Percentiles rank a stretch among this genome's conserved stretches.
Evolutionary conservation across 177 flowering plant genomes (phyloP).

Genomic region (Telopea speciosissima): DNA sequence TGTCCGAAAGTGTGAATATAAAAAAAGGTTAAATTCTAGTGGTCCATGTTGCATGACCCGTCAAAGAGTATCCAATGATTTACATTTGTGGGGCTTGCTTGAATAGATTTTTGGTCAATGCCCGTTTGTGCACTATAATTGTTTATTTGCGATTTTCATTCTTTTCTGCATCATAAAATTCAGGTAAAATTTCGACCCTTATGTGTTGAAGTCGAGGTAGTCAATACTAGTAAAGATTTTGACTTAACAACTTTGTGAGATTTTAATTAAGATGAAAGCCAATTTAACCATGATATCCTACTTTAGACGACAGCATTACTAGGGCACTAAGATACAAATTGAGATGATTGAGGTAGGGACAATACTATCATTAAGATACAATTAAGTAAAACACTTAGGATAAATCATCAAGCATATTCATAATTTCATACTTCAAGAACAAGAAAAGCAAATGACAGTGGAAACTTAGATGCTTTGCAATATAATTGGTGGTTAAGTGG

Average conservation of each 20-base stretch:
- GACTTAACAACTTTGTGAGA: no score
- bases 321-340: conserved; percentile 12
- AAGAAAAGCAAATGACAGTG: conserved; percentile 24
- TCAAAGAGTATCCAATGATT: not conserved
- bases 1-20: no score
- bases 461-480: conserved; percentile 25
- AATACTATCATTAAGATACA: conserved; percentile 15
- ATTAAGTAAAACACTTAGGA: conserved; percentile 9
- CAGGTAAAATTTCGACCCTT: no score
- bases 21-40: no score
- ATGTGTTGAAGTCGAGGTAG: no score
- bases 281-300: not conserved
- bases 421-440: conserved; percentile 8
- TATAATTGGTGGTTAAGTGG: conserved; percentile 33
- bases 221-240: no score
- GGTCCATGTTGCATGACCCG: not conserved
- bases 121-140: no score
- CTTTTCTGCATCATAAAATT: no score
- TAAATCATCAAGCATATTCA: conserved; percentile 25
- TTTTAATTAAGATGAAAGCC: not conserved
- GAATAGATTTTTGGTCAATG: not conserved
- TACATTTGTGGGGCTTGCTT: not conserved
- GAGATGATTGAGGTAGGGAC: conserved; percentile 13
- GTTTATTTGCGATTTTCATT: no score
- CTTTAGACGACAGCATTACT: not conserved